Conservation (phyloP, 208 protist species). For the Acanthamoeba lugdunensis region DNA sequence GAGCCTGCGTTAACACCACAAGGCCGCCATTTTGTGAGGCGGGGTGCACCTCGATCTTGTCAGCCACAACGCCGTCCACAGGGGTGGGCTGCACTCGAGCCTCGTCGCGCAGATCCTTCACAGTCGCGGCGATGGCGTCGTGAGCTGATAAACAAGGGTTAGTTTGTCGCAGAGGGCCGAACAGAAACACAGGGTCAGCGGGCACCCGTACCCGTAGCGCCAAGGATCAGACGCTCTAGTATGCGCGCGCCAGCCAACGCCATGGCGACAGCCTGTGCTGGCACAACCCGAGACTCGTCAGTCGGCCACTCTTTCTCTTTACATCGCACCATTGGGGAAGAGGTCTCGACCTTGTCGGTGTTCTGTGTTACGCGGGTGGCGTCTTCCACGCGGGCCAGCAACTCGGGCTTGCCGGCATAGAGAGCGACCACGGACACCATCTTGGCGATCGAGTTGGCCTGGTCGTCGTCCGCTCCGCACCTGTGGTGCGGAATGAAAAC, state of each 20-base stretch:
- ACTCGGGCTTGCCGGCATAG: conserved; percentile 29
- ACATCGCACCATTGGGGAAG: background rate
- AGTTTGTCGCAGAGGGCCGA: background rate
- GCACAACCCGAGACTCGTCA: background rate
- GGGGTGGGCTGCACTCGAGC: background rate
- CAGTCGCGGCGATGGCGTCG: background rate
- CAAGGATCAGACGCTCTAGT: background rate
- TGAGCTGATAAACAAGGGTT: background rate
- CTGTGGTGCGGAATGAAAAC: background rate
- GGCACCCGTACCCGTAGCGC: background rate
- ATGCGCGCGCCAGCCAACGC: conserved; percentile 3
- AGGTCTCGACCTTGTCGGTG: background rate
- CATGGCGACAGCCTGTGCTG: conserved; percentile 31
- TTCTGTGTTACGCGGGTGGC: conserved; percentile 7
- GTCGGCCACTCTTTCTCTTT: background rate
- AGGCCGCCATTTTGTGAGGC: background rate
- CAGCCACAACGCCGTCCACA: background rate
- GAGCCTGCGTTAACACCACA: too few relatives aligned
- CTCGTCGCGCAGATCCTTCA: conserved; percentile 11
- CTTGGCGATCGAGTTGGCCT: conserved; percentile 2
- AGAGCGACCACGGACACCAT: background rate
- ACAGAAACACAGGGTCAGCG: background rate
- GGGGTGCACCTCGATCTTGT: conserved; percentile 19
- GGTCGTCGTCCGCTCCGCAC: conserved; percentile 25
- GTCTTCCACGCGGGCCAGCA: conserved; percentile 45